These are phyloP conservation scores for Xylariaceae sp. DNA, from an alignment of 2,329 filamentous ascomycete species.

Conservation along the genomic window DNA sequence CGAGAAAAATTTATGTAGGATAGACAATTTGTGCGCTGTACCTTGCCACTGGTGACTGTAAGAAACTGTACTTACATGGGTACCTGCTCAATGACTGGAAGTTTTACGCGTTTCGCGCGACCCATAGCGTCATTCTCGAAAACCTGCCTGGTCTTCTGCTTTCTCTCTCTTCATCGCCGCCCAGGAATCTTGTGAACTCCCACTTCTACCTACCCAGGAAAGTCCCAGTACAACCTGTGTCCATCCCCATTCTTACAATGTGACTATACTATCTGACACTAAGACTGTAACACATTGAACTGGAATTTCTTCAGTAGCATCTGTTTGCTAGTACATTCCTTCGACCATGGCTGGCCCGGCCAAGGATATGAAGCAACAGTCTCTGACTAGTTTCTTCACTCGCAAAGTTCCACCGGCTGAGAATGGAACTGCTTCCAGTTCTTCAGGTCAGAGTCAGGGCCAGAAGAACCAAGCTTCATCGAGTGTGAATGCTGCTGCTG, in stretches of 20 bases:
- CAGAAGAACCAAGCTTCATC: slow-evolving; percentile 24
- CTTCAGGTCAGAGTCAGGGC: slow-evolving; percentile 12
- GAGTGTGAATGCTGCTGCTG: slow-evolving; percentile 25
- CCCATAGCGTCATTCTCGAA: neutral
- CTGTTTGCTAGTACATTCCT: neutral
- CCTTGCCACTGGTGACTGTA: too few species aligned
- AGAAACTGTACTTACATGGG: too few species aligned
- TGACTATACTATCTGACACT: slow-evolving; percentile 4
- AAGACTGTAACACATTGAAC: neutral
- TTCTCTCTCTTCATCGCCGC: slow-evolving; percentile 6
- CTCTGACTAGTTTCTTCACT: slow-evolving; percentile 81
- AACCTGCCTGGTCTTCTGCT: neutral
- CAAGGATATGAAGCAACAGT: slow-evolving; percentile 65
- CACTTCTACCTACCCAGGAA: slow-evolving; percentile 4
- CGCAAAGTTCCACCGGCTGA: slow-evolving; percentile 43
- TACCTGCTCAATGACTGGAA: too few species aligned
- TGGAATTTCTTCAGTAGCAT: neutral
- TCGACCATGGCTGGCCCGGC: slow-evolving; percentile 36
- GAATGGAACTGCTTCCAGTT: slow-evolving; percentile 39
- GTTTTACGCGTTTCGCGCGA: slow-evolving; percentile 10
- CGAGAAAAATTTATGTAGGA: too few species aligned
- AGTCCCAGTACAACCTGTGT: slow-evolving; percentile 1
- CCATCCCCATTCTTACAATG: slow-evolving; percentile 2
- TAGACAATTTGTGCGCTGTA: too few species aligned
- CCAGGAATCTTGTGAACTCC: slow-evolving; percentile 13